These are phyloP conservation scores for Tetragonia tetragonoides DNA, from an alignment of 148 eudicot species.

Conservation along the genomic window DNA sequence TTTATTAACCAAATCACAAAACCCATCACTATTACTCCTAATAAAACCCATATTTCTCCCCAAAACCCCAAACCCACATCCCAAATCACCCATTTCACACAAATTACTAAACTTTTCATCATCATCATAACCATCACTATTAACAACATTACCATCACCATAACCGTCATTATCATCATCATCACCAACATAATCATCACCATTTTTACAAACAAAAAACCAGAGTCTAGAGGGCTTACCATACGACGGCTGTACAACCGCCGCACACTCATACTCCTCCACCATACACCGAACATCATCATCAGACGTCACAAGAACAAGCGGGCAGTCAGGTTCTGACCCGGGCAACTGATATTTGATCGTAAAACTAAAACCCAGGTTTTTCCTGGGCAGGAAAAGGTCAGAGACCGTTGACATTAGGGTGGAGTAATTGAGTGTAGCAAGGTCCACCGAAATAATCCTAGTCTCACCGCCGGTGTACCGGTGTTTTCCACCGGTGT, in stretches of 20 bases:
- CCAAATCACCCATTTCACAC: not conserved
- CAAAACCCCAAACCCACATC: slow-evolving; percentile 15
- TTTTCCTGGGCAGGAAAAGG: not conserved
- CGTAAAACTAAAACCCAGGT: not conserved
- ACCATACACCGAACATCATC: slow-evolving; percentile 23
- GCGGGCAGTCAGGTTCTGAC: slow-evolving; percentile 13
- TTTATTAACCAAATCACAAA: not conserved
- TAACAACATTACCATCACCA: not conserved
- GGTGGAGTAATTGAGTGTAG: not conserved
- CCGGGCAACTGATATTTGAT: slow-evolving; percentile 24
- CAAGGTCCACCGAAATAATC: slow-evolving; percentile 27
- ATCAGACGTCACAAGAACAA: slow-evolving; percentile 6
- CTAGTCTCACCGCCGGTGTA: slow-evolving; percentile 40
- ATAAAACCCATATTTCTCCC: not conserved
- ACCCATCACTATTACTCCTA: not conserved
- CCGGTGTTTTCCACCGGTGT: not conserved
- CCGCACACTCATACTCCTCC: slow-evolving; percentile 16
- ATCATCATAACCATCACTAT: not conserved
- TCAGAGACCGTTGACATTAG: slow-evolving; percentile 4
- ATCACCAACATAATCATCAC: not conserved
- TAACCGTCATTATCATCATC: not conserved
- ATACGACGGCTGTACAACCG: not conserved
- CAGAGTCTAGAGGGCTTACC: slow-evolving; percentile 7
- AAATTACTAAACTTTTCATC: not conserved
- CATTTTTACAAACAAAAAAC: slow-evolving; percentile 17